phyloP scores from a whole-genome alignment of 306 rosid species.

The Cicer arietinum region DNA sequence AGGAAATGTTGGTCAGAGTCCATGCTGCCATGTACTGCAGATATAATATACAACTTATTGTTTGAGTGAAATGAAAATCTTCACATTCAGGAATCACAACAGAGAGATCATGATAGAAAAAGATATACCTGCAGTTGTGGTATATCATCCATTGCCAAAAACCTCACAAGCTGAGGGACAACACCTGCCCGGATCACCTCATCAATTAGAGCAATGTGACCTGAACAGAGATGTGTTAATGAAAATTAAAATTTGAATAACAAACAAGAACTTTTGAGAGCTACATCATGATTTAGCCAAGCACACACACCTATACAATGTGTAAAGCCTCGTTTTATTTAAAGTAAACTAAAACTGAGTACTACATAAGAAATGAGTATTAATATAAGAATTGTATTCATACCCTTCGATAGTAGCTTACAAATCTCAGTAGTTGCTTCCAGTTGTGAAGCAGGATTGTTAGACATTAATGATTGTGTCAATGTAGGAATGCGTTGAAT shows the following conservation, averaged over 20 bases:
- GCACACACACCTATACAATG: too few relatives aligned
- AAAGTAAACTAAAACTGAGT: too few relatives aligned
- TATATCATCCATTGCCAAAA: background rate
- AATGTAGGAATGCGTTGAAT: background rate
- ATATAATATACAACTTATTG: background rate
- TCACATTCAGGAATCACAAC: background rate
- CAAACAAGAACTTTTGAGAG: background rate
- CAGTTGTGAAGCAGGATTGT: background rate
- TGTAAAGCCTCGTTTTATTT: too few relatives aligned
- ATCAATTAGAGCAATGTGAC: background rate
- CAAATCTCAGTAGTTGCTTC: background rate
- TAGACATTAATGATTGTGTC: background rate
- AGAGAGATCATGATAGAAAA: background rate
- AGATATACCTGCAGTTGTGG: background rate
- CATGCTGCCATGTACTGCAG: slow-evolving; percentile 10
- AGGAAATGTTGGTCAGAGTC: background rate
- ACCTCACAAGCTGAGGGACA: slow-evolving; percentile 2
- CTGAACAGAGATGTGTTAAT: background rate
- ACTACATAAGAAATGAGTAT: too few relatives aligned
- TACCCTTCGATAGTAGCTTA: background rate
- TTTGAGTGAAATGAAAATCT: background rate
- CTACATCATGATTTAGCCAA: background rate
- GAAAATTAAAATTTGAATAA: background rate
- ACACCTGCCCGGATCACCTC: background rate
- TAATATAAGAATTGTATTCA: background rate